A percentile compares a stretch with the other conserved stretches of the same genome.
Evolutionary conservation across 2,329 filamentous ascomycete genomes (phyloP).

Genomic region (Lomentospora prolificans): DNA sequence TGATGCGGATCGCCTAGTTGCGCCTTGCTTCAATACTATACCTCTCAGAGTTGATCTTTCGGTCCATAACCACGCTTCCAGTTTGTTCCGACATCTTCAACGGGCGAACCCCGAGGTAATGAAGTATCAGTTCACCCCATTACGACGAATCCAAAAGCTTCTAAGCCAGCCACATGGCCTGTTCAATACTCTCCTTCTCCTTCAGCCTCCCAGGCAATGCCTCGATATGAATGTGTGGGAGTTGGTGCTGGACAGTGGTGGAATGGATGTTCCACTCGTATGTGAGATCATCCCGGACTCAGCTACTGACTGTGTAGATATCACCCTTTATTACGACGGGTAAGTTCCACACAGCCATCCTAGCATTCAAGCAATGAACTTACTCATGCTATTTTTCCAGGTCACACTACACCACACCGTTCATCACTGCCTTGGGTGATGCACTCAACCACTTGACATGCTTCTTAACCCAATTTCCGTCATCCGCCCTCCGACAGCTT

Average conservation of each 20-base stretch:
- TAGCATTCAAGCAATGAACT: conserved; percentile 7
- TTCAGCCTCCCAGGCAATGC: conserved; percentile 56
- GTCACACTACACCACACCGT: background rate
- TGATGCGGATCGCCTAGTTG: conserved; percentile 62
- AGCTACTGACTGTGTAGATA: conserved; percentile 37
- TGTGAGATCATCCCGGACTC: conserved; percentile 59
- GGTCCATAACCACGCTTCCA: conserved; percentile 34
- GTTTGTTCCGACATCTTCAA: conserved; percentile 52
- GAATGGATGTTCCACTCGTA: conserved; percentile 69
- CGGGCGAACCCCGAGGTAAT: conserved; percentile 50
- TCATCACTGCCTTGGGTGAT: conserved; percentile 15
- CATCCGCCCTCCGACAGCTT: background rate
- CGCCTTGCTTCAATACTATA: conserved; percentile 86
- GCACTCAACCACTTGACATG: conserved; percentile 19
- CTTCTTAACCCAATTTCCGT: conserved; percentile 5
- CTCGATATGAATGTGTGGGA: conserved; percentile 48
- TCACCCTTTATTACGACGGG: conserved; percentile 55
- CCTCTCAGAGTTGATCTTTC: conserved; percentile 54
- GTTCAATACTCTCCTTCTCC: conserved; percentile 72
- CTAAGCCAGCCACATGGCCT: conserved; percentile 38
- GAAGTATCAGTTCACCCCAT: conserved; percentile 62
- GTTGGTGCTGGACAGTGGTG: conserved; percentile 44
- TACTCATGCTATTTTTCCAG: background rate
- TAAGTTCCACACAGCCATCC: conserved; percentile 23
- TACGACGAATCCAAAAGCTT: conserved; percentile 58